Percentiles rank a stretch among this genome's conserved stretches.
Evolutionary conservation across 1,284 basidiomycete genomes (phyloP).

Genomic region (Rhodofomes roseus): DNA sequence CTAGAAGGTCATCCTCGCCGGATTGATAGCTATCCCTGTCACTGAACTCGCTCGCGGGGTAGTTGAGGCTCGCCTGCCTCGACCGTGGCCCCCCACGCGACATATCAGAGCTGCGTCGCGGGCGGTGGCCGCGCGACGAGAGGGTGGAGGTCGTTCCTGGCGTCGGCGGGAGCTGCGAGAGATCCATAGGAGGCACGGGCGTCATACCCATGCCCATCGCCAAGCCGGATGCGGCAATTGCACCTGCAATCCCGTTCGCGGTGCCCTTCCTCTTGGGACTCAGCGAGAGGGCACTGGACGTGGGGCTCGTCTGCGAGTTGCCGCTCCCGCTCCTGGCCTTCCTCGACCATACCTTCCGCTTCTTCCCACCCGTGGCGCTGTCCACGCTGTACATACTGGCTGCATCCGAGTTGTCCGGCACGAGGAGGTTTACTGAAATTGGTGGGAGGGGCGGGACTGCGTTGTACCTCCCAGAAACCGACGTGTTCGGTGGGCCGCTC

Average conservation of each 20-base stretch:
- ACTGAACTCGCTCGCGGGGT: constrained; percentile 26
- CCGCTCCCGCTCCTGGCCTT: constrained; percentile 12
- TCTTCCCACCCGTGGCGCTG: constrained; percentile 32
- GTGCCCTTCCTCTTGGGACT: constrained; percentile 26
- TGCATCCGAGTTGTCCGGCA: constrained; percentile 35
- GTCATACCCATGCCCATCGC: constrained; percentile 53
- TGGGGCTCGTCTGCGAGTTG: constrained; percentile 1
- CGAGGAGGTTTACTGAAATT: constrained; percentile 21
- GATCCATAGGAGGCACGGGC: constrained; percentile 27
- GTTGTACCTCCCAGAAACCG: constrained; percentile 27
- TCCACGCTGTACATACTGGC: constrained; percentile 35
- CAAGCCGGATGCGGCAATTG: constrained; percentile 62
- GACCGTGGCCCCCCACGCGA: constrained; percentile 19
- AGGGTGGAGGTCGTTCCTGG: constrained; percentile 10
- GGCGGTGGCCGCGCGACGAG: constrained; percentile 6
- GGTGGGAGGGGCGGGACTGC: constrained; percentile 18
- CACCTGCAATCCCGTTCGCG: constrained; percentile 49
- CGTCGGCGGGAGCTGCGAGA: constrained; percentile 18
- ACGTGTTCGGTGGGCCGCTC: constrained; percentile 7
- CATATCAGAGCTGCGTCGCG: constrained; percentile 12
- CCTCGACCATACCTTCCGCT: constrained; percentile 29
- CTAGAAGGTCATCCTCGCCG: constrained; percentile 20
- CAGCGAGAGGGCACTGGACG: constrained; percentile 12
- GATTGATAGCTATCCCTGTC: constrained; percentile 29
- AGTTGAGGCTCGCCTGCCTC: constrained; percentile 23